A percentile compares a stretch with the other conserved stretches of the same genome.
phyloP scores from a whole-genome alignment of 345 rosid species.

The Bruguiera sexangula region DNA sequence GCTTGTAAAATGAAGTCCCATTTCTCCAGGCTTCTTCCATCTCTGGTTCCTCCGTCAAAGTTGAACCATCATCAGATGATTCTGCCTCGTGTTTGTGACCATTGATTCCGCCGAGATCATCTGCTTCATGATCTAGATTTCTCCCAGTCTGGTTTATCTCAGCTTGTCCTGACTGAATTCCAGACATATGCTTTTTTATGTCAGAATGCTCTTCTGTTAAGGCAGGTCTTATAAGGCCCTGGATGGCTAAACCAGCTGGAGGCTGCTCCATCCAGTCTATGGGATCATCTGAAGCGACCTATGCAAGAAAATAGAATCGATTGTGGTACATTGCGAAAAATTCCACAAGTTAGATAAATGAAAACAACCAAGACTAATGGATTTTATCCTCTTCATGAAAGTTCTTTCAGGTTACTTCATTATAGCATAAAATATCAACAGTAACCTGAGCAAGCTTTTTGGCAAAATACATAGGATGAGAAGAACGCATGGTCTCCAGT shows the following conservation, averaged over 20 bases:
- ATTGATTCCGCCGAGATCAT: conserved; percentile 38
- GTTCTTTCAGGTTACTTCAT: conserved; percentile 1
- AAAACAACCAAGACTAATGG: not conserved
- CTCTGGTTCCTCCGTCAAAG: conserved; percentile 32
- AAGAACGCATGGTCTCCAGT: conserved; percentile 79
- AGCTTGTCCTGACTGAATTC: conserved; percentile 24
- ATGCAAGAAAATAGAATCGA: not conserved
- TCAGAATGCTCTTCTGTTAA: conserved; percentile 67
- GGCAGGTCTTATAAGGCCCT: conserved; percentile 76
- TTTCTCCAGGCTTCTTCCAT: conserved; percentile 37
- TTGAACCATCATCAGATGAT: conserved; percentile 35
- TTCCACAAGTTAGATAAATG: not conserved
- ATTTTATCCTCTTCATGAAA: conserved; percentile 10
- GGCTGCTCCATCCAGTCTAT: conserved; percentile 89
- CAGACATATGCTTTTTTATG: conserved; percentile 57
- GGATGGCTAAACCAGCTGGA: conserved; percentile 79
- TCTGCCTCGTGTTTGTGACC: conserved; percentile 34
- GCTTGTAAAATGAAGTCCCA: conserved; percentile 68
- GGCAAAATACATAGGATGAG: conserved; percentile 95
- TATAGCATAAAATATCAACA: not conserved
- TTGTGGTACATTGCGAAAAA: not conserved
- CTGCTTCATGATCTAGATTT: conserved; percentile 34
- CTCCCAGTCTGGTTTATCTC: conserved; percentile 32
- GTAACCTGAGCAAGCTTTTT: conserved; percentile 69
- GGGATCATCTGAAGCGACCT: conserved; percentile 82